A percentile compares a stretch with the other conserved stretches of the same genome.
Conservation (phyloP, 2,329 filamentous ascomycete species). For the Dactylellina cionopaga region DNA sequence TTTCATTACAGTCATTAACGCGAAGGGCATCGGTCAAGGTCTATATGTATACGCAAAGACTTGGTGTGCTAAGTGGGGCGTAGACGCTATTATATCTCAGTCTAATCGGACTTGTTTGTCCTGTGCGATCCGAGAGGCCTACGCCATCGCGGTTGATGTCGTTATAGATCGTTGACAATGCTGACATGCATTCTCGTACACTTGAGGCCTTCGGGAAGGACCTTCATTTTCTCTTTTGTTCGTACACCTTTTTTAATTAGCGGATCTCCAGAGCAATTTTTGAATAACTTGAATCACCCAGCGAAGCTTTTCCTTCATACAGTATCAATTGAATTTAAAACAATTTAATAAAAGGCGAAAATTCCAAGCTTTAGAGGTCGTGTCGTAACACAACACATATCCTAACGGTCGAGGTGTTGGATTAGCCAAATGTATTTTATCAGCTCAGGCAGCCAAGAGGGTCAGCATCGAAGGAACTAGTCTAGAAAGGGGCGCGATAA, state of each 20-base stretch:
- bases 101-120: conserved; percentile 74
- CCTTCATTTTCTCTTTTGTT: no score
- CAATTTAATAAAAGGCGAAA: no score
- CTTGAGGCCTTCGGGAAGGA: background rate
- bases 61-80: conserved; percentile 77
- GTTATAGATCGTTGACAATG: conserved; percentile 27
- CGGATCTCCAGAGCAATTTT: no score
- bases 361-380: no score
- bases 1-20: conserved; percentile 60
- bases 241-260: no score
- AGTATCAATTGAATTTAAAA: no score
- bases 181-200: background rate
- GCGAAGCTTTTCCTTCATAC: no score
- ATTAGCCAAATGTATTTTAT: no score
- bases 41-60: conserved; percentile 77
- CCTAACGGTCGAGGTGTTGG: no score
- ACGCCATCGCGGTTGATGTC: conserved; percentile 71
- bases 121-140: conserved; percentile 79
- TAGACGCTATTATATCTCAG: conserved; percentile 77
- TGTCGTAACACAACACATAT: no score
- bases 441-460: no score
- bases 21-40: conserved; percentile 71
- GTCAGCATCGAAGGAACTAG: conserved; percentile 26
- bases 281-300: no score
- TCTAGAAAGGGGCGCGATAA: conserved; percentile 19